Evolutionary conservation across 768 basidiomycete species (phyloP), one percentile per base, ranked within the genome.

Genomic region (Xerocomellus amylosporus): DNA sequence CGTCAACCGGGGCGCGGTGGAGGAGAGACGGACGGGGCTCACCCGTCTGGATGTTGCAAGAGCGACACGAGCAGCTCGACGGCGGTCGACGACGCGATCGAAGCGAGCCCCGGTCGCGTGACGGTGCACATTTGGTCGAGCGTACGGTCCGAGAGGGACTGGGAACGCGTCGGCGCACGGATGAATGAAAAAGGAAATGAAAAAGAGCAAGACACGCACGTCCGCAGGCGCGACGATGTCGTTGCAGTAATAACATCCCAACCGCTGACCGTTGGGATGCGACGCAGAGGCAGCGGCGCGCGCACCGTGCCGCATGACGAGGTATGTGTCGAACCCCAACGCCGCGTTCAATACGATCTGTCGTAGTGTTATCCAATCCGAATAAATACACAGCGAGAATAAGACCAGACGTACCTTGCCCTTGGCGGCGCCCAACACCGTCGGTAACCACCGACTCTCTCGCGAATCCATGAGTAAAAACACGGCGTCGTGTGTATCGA

Each of bases 91-190:
- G 90, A 84, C 0, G 97, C 97, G 48, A 98, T 93, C 0, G 93
- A 84, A 0, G 96, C 97, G 2, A 98, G 79, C 0, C 96, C 96
- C 0, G 97, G 97, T 20, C 97, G 78, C 0, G 96, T 98, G 30
- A 99, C 97, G 1, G 97, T 98, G 68, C 97, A 99, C 96, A 98
- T 98, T 69, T 98, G 96, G 69, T 98, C 97, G 14, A 98, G 81
- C 4, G 95, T 96, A 39, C 94, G 81, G 68, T 98, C 96, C 1
- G 90, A 88, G 40, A 89, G 71, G 3, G 83, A 84, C 86, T 80
- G 55, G 6, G 5, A 12, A 5, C 15, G 4, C 33, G 19, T 5
- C n/a, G n/a, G n/a, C n/a, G n/a, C n/a, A n/a, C n/a, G n/a, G n/a
- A 26, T 13, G n/a, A 19, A 22, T 33, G 8, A 33, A 20, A 3